Base-by-base conservation (phyloP, 257 asterid genomes). In the Capsicum baccatum region DNA sequence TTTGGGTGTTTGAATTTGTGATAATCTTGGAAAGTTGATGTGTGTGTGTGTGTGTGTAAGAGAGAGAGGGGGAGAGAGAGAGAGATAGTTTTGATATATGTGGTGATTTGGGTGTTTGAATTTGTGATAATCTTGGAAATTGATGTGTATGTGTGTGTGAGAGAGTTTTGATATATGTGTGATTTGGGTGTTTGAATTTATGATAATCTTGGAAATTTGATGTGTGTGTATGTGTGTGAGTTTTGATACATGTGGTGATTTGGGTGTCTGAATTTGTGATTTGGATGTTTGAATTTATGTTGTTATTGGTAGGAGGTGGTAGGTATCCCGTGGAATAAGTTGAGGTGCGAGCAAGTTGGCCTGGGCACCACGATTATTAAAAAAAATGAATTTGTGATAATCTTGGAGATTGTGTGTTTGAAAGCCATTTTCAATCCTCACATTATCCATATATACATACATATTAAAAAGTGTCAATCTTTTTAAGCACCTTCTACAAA, bases 141-240 rank as follows among this genome's bases (percentile, higher is more conserved):
- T 26, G 33, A 26, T 26, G 33, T 26, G 33, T 26, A 1, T 26
- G 33, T 26, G 33, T 26, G 33, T 26, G 33, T 26, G 33, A 26
- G 33, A 26, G 33, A 21, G 16, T 63, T 15, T 86, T 79, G 57
- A 37, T 26, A 26, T 71, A 3, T 57, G 3, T 57, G 63, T 13
- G 17, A 35, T 1, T 21, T 81, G 57, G 70, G 84, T 58, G 74
- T 17, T 80, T 59, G 73, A 59, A 64, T 56, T 57, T 48, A 16
- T 68, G 55, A 35, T 64, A 74, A 67, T 7, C 50, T 67, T 16
- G 73, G 58, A 66, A 55, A 17, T 79, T 89, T 76, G 26, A n/a
- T 17, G 0, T 9, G 1, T 37, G 12, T 50, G 17, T 39, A 1
- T 26, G 1, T 26, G 33, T 26, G 33, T 26, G 33, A 26, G 33